A percentile compares a stretch with the other conserved stretches of the same genome.
Conservation (phyloP, 1,139 yeast species). For the Pichia cactophila region DNA sequence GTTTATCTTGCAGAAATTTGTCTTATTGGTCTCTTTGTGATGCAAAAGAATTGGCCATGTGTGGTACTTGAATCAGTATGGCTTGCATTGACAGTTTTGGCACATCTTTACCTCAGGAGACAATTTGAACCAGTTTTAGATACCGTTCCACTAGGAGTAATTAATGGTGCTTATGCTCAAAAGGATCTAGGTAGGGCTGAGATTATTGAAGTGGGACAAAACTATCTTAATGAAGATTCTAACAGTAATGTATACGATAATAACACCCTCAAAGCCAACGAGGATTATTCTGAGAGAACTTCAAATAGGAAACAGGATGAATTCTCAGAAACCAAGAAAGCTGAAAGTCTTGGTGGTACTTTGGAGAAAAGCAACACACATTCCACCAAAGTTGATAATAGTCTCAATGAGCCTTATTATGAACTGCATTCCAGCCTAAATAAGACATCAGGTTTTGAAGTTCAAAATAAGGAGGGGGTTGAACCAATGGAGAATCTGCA, state of each 20-base stretch:
- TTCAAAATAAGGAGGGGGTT: background rate
- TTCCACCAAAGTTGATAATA: background rate
- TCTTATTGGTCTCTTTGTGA: slow-evolving; percentile 75
- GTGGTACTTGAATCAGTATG: slow-evolving; percentile 66
- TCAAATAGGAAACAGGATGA: background rate
- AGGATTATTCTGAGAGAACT: background rate
- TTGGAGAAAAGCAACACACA: slow-evolving; percentile 1
- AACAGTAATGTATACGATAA: background rate
- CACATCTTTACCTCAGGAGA: slow-evolving; percentile 56
- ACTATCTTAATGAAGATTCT: slow-evolving; percentile 10
- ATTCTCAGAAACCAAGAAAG: background rate
- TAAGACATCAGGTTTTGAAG: background rate
- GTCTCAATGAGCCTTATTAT: background rate
- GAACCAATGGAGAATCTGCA: slow-evolving; percentile 2
- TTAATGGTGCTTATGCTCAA: slow-evolving; percentile 41
- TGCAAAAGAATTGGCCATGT: slow-evolving; percentile 95
- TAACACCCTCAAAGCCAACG: background rate
- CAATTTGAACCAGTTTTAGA: slow-evolving; percentile 56
- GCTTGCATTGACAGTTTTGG: slow-evolving; percentile 54
- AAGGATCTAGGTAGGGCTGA: slow-evolving; percentile 60
- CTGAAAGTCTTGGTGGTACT: background rate
- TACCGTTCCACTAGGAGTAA: slow-evolving; percentile 68
- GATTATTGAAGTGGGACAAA: slow-evolving; percentile 43
- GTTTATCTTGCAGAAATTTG: slow-evolving; percentile 82
- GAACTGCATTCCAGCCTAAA: background rate